Conservation (phyloP, 345 rosid genomes). For the Conringia planisiliqua region DNA sequence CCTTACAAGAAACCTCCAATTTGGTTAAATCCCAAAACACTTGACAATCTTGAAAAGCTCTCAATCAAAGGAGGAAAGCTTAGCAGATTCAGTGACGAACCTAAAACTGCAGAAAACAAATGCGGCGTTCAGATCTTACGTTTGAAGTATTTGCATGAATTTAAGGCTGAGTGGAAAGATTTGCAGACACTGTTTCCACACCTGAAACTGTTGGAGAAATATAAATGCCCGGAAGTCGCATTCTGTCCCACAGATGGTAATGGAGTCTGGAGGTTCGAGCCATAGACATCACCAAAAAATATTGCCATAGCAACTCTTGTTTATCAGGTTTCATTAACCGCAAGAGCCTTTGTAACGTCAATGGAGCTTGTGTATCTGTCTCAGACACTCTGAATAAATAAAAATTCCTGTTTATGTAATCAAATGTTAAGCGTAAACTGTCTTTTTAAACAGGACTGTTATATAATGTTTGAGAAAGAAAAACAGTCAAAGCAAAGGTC, state of each 20-base stretch:
- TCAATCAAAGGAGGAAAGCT: constrained; percentile 41
- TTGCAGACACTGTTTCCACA: constrained; percentile 29
- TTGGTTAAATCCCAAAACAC: constrained; percentile 33
- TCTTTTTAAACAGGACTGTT: not conserved
- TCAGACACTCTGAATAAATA: constrained; percentile 12
- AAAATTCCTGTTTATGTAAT: constrained; percentile 7
- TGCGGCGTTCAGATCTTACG: constrained; percentile 34
- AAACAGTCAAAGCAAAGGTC: not conserved
- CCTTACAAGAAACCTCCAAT: constrained; percentile 18
- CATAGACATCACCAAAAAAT: not conserved
- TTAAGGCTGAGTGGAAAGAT: constrained; percentile 35
- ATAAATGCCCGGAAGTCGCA: constrained; percentile 36
- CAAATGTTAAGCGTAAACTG: not conserved
- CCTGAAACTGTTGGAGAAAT: constrained; percentile 35
- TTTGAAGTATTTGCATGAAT: constrained; percentile 41
- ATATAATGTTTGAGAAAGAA: not conserved
- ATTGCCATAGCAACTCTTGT: not conserved
- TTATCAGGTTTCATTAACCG: not conserved
- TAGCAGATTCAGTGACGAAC: not conserved
- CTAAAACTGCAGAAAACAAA: not conserved
- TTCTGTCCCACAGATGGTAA: constrained; percentile 40
- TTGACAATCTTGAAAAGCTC: constrained; percentile 31
- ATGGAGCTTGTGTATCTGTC: not conserved
- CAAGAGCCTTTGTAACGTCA: not conserved
- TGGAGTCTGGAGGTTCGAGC: constrained; percentile 35